A percentile compares a stretch with the other conserved stretches of the same genome.
phyloP scores from a whole-genome alignment of 1,284 basidiomycete genomes.

The Taiwanofungus camphoratus region DNA sequence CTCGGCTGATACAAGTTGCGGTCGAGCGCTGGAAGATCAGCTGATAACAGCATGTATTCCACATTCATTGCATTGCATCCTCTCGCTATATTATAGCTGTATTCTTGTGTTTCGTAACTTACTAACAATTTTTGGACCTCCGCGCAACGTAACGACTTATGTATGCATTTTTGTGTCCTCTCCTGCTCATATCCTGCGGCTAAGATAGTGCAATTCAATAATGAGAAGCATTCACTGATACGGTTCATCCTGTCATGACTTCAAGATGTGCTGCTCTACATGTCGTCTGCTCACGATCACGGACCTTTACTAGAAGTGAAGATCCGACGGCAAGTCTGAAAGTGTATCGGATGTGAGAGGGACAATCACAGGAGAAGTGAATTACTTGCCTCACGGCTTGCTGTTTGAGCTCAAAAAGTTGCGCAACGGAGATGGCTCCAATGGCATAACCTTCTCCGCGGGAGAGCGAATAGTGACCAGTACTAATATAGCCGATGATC shows the following conservation, averaged over 20 bases:
- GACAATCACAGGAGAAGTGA: background rate
- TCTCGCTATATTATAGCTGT: constrained; percentile 5
- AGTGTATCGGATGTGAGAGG: background rate
- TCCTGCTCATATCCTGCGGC: background rate
- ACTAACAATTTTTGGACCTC: too few species aligned
- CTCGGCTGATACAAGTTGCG: constrained; percentile 58
- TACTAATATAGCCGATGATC: constrained; percentile 76
- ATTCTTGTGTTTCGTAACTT: too few species aligned
- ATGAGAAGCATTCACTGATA: background rate
- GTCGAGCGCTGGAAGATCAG: constrained; percentile 68
- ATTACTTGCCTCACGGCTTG: constrained; percentile 47
- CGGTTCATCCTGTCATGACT: constrained; percentile 13
- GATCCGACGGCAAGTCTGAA: constrained; percentile 21
- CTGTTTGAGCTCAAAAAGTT: constrained; percentile 46
- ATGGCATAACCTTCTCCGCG: constrained; percentile 72
- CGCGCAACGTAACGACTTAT: too few species aligned
- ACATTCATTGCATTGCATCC: background rate
- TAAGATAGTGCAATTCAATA: background rate
- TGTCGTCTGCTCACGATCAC: constrained; percentile 35
- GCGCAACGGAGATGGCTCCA: constrained; percentile 57
- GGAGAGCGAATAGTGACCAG: constrained; percentile 74
- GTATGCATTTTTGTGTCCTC: background rate
- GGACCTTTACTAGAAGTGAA: constrained; percentile 33
- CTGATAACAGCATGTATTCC: constrained; percentile 4
- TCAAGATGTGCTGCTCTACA: constrained; percentile 32